Conservation (phyloP, 768 basidiomycete genomes). For the Trametes meyenii region DNA sequence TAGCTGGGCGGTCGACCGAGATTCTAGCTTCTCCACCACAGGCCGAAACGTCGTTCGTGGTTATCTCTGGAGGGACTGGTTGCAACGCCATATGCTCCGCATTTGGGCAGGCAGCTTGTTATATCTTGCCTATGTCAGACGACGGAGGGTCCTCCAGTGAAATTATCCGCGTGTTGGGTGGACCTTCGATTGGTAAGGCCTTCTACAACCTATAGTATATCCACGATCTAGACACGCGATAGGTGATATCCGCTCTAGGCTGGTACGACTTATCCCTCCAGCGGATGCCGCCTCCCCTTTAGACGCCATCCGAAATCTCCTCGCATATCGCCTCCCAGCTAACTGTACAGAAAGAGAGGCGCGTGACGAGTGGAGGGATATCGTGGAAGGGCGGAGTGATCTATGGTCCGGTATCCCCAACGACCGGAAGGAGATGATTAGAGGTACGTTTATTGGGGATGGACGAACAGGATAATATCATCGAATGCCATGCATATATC, state of each 20-base stretch:
- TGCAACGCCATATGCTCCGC: conserved; percentile 90
- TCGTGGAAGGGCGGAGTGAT: conserved; percentile 82
- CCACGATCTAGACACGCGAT: neutral
- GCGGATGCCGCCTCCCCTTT: conserved; percentile 61
- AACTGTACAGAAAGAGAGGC: conserved; percentile 72
- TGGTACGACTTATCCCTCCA: conserved; percentile 83
- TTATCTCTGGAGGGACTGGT: conserved; percentile 94
- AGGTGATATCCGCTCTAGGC: conserved; percentile 89
- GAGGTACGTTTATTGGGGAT: conserved; percentile 56
- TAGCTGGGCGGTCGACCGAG: conserved; percentile 2
- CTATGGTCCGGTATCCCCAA: conserved; percentile 87
- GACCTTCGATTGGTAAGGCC: conserved; percentile 75
- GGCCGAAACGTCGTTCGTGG: conserved; percentile 53
- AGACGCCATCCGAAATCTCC: conserved; percentile 72
- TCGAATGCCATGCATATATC: neutral
- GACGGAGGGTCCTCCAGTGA: conserved; percentile 96
- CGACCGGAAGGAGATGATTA: conserved; percentile 89
- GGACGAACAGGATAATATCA: neutral
- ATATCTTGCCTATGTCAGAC: conserved; percentile 91
- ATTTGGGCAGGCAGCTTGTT: conserved; percentile 68
- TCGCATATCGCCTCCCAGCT: conserved; percentile 79
- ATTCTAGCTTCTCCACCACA: neutral
- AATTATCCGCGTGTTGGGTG: conserved; percentile 88
- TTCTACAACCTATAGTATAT: neutral
- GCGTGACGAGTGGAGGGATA: conserved; percentile 88